Evolutionary conservation across 1,284 basidiomycete species (phyloP), one percentile per base, ranked within the genome.

Genomic region (Takashimella tepidaria): DNA sequence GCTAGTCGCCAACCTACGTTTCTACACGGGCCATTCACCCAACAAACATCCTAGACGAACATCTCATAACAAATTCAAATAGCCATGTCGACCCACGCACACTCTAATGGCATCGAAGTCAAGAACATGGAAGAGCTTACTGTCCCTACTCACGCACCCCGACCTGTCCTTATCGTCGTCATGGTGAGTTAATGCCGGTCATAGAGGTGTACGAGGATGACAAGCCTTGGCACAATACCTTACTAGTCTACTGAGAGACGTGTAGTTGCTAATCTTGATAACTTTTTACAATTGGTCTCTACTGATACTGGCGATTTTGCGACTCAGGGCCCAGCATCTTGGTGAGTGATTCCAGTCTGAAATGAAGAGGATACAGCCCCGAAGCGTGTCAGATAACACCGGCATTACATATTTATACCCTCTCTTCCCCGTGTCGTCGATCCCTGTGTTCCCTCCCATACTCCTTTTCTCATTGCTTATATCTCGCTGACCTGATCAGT

Each of bases 161-260:
- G 70, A 49, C 74, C 74, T 0, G 63, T 74, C 1, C 61, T 76
- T 53, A 71, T 76, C 45, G 62, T 76, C n/a, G 74, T 73, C 45
- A 76, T 76, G 74, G 74, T 73, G 49, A 53, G 72, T 63, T n/a
- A n/a, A n/a, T n/a, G n/a, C n/a, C n/a, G n/a, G n/a, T n/a, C n/a
- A n/a, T n/a, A n/a, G n/a, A n/a, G n/a, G n/a, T n/a, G n/a, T n/a
- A n/a, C n/a, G n/a, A n/a, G n/a, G n/a, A n/a, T n/a, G n/a, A n/a
- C 5, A 1, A 3, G 43, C 12, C 22, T 23, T 24, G 3, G 13
- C 5, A 20, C 26, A 19, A 40, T 3, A 49, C 45, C 31, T 1
- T 23, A 11, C n/a, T n/a, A 13, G 19, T 41, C 2, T 13, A 49
- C 19, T 5, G 21, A 2, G 22, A 37, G 42, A 44, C 4, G 11